Evolutionary conservation across 2,329 filamentous ascomycete species (phyloP).

Genomic region (Phaeosphaeriaceae sp.): DNA sequence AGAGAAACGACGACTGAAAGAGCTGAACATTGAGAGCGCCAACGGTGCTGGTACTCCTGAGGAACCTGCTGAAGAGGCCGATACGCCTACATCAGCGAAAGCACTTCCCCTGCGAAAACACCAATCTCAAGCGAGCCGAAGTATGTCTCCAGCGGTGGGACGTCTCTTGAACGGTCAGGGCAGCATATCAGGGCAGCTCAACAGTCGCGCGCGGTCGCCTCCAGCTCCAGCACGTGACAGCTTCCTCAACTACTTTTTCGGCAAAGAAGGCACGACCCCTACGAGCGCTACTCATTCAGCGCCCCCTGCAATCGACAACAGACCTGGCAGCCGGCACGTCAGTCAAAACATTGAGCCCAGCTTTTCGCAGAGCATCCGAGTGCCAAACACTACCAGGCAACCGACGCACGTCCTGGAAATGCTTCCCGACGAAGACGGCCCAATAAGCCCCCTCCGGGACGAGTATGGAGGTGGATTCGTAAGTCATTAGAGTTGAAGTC

Average conservation of each 20-base stretch:
- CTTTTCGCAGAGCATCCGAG: constrained; percentile 83
- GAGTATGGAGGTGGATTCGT: constrained; percentile 65
- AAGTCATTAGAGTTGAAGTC: constrained; percentile 50
- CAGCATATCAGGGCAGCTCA: constrained; percentile 69
- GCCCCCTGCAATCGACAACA: constrained; percentile 48
- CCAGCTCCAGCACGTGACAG: constrained; percentile 76
- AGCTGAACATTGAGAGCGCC: constrained; percentile 70
- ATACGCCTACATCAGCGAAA: constrained; percentile 61
- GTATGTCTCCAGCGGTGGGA: constrained; percentile 81
- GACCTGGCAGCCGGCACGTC: constrained; percentile 69
- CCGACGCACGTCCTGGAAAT: constrained; percentile 52
- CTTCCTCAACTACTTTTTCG: constrained; percentile 98
- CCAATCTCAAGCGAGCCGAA: constrained; percentile 69
- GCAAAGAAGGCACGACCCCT: constrained; percentile 78
- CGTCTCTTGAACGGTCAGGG: constrained; percentile 67
- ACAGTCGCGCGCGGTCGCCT: constrained; percentile 68
- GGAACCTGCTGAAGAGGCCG: constrained; percentile 64
- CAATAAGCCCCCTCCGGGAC: constrained; percentile 46
- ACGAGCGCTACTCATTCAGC: constrained; percentile 50
- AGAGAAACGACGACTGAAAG: constrained; percentile 83
- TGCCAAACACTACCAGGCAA: constrained; percentile 67
- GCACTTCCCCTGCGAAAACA: constrained; percentile 68
- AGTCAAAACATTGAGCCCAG: constrained; percentile 81
- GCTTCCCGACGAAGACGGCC: constrained; percentile 52
- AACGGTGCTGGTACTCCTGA: constrained; percentile 64